phyloP scores from a whole-genome alignment of 2,329 filamentous ascomycete genomes.

The Fusarium beomiforme region DNA sequence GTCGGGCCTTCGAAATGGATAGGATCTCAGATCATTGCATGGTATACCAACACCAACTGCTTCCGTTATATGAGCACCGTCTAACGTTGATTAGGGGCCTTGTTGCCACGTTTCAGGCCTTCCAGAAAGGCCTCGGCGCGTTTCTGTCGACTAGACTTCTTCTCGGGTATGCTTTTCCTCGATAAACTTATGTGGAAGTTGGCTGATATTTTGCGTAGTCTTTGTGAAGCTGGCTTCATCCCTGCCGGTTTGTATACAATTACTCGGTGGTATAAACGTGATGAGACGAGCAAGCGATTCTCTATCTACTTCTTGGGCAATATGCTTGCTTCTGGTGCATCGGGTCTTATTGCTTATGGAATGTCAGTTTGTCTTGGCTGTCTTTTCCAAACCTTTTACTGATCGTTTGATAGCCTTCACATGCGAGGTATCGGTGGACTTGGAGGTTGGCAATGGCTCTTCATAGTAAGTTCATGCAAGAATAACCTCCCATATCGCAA shows the following conservation, averaged over 20 bases:
- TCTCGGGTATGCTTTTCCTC: conserved; percentile 30
- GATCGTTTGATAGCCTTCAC: conserved; percentile 20
- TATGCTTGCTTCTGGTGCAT: conserved; percentile 50
- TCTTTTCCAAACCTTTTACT: not conserved
- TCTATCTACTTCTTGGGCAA: conserved; percentile 58
- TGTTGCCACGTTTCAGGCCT: conserved; percentile 49
- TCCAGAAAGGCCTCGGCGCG: conserved; percentile 44
- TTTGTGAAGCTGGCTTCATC: conserved; percentile 48
- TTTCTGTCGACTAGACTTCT: conserved; percentile 52
- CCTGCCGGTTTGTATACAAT: conserved; percentile 57
- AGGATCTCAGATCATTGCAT: conserved; percentile 47
- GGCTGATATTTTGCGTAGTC: conserved; percentile 1
- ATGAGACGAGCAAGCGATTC: conserved; percentile 58
- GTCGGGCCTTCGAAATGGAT: conserved; percentile 60
- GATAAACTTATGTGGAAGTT: not conserved
- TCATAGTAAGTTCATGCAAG: conserved; percentile 21
- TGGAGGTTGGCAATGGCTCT: conserved; percentile 41
- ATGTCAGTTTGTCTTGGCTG: conserved; percentile 17
- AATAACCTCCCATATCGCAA: not conserved
- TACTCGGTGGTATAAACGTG: conserved; percentile 58
- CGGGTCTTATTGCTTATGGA: conserved; percentile 49
- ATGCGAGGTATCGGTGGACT: conserved; percentile 40
- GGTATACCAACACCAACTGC: conserved; percentile 3
- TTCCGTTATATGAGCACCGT: not conserved
- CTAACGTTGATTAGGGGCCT: conserved; percentile 45